Percentiles rank a stretch among this genome's conserved stretches.
phyloP scores from a whole-genome alignment of 1,284 basidiomycete genomes.

The Puccinia triticina region DNA sequence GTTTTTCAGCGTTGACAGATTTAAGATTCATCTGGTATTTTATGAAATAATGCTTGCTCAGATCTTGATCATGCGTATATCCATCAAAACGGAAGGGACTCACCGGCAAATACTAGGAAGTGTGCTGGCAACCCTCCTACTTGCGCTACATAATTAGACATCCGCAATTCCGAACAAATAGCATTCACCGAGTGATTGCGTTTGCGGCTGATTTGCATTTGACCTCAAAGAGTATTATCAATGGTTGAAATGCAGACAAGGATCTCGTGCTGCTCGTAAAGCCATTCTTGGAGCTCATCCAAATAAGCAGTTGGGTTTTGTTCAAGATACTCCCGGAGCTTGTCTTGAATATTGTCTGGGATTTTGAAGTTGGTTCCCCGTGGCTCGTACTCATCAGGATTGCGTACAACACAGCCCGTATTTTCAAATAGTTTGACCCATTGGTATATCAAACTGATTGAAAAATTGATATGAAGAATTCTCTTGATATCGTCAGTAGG shows the following conservation, averaged over 20 bases:
- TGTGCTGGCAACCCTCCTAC: neutral
- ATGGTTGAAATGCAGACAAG: neutral
- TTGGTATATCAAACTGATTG: neutral
- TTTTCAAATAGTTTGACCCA: neutral
- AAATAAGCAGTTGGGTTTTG: neutral
- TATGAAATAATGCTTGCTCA: neutral
- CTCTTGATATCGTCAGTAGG: neutral
- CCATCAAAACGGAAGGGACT: neutral
- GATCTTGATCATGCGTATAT: neutral
- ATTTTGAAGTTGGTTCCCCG: neutral
- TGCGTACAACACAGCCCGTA: neutral
- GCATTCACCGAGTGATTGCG: neutral
- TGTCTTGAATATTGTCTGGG: neutral
- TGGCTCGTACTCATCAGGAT: neutral
- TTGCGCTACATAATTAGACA: neutral
- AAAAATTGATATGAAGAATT: neutral
- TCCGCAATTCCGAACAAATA: neutral
- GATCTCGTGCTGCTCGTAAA: neutral
- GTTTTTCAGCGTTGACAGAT: too few species aligned
- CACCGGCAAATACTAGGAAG: neutral
- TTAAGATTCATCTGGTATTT: neutral
- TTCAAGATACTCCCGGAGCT: neutral
- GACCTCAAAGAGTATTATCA: neutral
- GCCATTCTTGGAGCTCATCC: neutral
- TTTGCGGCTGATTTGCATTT: slow-evolving; percentile 1